Percentiles rank a stretch among this genome's conserved stretches.
Conservation (phyloP, 2,329 filamentous ascomycete genomes). For the Cytospora leucostoma region DNA sequence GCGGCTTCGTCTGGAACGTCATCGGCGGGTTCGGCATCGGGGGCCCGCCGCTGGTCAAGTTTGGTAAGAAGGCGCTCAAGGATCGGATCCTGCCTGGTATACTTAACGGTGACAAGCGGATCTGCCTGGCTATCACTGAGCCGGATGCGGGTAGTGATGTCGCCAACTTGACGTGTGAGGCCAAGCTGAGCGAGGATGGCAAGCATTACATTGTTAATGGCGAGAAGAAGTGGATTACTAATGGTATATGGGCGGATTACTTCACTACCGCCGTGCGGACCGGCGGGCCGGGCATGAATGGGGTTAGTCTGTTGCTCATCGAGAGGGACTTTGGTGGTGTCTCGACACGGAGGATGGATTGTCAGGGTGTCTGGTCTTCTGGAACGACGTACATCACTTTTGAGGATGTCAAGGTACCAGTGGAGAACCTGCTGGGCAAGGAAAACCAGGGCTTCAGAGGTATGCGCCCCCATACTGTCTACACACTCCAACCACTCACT, state of each 20-base stretch:
- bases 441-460: conserved; percentile 96
- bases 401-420: conserved; percentile 97
- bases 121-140: conserved; percentile 96
- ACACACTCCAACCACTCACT: neutral
- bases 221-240: conserved; percentile 99
- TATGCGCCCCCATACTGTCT: conserved; percentile 36
- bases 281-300: conserved; percentile 86
- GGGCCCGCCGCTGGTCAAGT: conserved; percentile 87
- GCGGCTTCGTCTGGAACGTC: conserved; percentile 95
- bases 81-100: conserved; percentile 88
- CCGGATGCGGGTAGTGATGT: conserved; percentile 94
- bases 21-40: conserved; percentile 97
- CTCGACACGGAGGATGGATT: conserved; percentile 93
- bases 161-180: conserved; percentile 92
- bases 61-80: conserved; percentile 81
- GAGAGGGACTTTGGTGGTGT: conserved; percentile 84
- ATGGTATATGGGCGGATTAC: conserved; percentile 95
- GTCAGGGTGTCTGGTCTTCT: conserved; percentile 93
- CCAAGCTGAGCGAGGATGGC: conserved; percentile 89
- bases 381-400: conserved; percentile 98
- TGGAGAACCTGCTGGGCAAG: conserved; percentile 98
- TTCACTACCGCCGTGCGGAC: conserved; percentile 97
- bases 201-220: conserved; percentile 99
- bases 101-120: conserved; percentile 89
- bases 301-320: conserved; percentile 86